Evolutionary conservation across 1,139 yeast species (phyloP).

Genomic region (Arxiozyma telluris): DNA sequence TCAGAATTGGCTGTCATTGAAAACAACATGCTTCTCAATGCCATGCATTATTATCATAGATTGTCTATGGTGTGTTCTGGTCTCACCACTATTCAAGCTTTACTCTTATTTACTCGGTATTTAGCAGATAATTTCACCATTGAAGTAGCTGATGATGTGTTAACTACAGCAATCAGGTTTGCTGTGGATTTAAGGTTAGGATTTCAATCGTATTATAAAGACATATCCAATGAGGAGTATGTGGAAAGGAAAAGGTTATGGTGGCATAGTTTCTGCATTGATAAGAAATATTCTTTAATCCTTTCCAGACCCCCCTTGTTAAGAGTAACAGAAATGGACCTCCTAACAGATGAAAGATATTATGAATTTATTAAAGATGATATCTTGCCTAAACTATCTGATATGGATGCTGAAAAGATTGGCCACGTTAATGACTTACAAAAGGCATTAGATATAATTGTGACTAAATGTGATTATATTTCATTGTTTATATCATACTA

Average conservation of each 20-base stretch:
- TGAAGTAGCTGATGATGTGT: slow-evolving; percentile 19
- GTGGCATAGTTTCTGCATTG: slow-evolving; percentile 23
- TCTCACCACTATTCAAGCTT: slow-evolving; percentile 18
- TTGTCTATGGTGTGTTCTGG: slow-evolving; percentile 20
- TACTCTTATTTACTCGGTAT: slow-evolving; percentile 18
- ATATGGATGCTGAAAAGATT: slow-evolving; percentile 10
- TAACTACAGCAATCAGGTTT: slow-evolving; percentile 21
- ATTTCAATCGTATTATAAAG: slow-evolving; percentile 11
- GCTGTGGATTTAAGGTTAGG: slow-evolving; percentile 22
- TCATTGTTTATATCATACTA: slow-evolving; percentile 21
- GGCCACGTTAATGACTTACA: slow-evolving; percentile 12
- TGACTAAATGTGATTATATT: slow-evolving; percentile 15
- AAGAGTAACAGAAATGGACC: slow-evolving; percentile 17
- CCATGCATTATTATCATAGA: slow-evolving; percentile 23
- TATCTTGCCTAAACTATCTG: slow-evolving; percentile 7
- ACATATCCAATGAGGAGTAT: slow-evolving; percentile 13
- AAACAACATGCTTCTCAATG: slow-evolving; percentile 17
- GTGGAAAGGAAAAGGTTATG: slow-evolving; percentile 17
- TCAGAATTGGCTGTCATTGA: slow-evolving; percentile 20
- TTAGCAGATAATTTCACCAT: slow-evolving; percentile 16
- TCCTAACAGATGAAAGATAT: slow-evolving; percentile 17
- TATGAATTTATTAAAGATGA: slow-evolving; percentile 12
- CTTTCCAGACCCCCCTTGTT: slow-evolving; percentile 20
- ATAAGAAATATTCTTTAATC: slow-evolving; percentile 18
- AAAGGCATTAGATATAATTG: slow-evolving; percentile 14